phyloP scores from a whole-genome alignment of 1,284 basidiomycete genomes.

The Coniferiporia sulphurascens region DNA sequence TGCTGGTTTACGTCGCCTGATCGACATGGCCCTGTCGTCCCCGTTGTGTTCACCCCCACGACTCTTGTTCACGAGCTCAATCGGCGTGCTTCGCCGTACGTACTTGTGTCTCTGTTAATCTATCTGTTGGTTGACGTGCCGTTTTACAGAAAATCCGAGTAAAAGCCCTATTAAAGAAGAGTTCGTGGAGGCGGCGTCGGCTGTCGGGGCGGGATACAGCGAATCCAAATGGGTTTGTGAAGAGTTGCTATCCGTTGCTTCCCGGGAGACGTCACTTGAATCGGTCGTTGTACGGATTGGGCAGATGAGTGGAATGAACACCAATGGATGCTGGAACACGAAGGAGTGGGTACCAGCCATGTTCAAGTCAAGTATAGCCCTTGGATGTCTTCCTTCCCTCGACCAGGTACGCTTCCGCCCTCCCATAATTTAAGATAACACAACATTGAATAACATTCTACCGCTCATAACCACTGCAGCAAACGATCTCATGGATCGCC shows the following conservation, averaged over 20 bases:
- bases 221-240: conserved; percentile 35
- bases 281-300: conserved; percentile 24
- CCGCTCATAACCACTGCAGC: neutral
- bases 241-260: conserved; percentile 25
- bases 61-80: conserved; percentile 32
- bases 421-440: neutral
- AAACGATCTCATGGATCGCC: conserved; percentile 21
- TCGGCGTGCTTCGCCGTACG: conserved; percentile 28
- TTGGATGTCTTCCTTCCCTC: conserved; percentile 20
- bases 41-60: conserved; percentile 23
- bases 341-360: conserved; percentile 30
- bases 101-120: neutral
- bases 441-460: too few relatives aligned
- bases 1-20: conserved; percentile 21
- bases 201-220: conserved; percentile 29
- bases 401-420: conserved; percentile 11
- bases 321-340: conserved; percentile 28
- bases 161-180: conserved; percentile 20
- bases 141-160: conserved; percentile 19
- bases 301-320: conserved; percentile 25
- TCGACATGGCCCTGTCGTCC: conserved; percentile 29
- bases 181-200: conserved; percentile 21
- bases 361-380: conserved; percentile 20
- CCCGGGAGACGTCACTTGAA: conserved; percentile 22
- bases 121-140: neutral